Base-by-base conservation (phyloP, 352 stramenopile genomes). In the Phytophthora kernoviae region DNA sequence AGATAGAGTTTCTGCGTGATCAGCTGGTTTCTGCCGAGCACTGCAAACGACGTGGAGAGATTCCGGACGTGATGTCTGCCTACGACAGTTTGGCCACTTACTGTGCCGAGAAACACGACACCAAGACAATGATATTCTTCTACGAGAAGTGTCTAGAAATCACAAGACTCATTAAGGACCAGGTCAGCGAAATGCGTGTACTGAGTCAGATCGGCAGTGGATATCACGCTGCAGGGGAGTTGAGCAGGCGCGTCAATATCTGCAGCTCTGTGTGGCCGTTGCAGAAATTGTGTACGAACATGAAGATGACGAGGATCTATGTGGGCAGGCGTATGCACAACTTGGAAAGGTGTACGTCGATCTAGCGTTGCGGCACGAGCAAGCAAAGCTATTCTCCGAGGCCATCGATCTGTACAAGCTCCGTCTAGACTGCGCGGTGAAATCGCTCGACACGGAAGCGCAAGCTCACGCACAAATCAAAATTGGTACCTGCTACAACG, bases 71-170 rank as follows among this genome's bases (percentile, higher is more conserved):
- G 12, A 93, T 96, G 53, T 72, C 79, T 18, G 77, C 84, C 6
- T 98, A 96, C 68, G 87, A 96, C 37, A 84, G 68, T 46, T 72
- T 96, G 33, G 88, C 83, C 11, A 76, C 70, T 18, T 90, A 90
- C 54, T 93, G 87, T 20, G 56, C 68, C 18, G 79, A 92, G 63
- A 88, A 90, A 32, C 68, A 86, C 15, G 92, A 98, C 67, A 65
- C 75, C 26, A 87, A 92, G 52, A 98, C 93, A 12, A 90, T 91
- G 68, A 87, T 97, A 27, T 97, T 97, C 68, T 98, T 98, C 53
- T 93, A 94, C 54, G 90, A 97, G 20, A 98, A 98, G 56, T 97
- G 91, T 56, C 79, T 98, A 15, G 90, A 98, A 65, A 93, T 98
- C 45, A 73, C 86, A 2, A 73, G 88, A 39, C 74, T 98, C 12